phyloP scores from a whole-genome alignment of 2,329 filamentous ascomycete genomes.

The Alternaria rosae region DNA sequence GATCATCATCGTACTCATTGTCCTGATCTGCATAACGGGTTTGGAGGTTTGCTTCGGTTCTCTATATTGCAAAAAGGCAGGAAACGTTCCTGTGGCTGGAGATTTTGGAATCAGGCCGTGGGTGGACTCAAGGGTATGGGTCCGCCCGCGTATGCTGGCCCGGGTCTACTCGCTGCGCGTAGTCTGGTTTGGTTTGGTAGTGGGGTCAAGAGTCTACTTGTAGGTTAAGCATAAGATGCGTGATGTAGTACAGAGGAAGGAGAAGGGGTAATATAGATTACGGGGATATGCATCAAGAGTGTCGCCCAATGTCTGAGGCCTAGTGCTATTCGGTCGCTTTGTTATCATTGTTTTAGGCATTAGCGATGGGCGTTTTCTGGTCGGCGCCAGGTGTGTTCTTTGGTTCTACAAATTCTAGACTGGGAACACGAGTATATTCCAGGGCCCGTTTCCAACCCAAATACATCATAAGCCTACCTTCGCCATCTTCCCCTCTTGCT shows the following conservation, averaged over 20 bases:
- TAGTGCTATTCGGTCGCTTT: background rate
- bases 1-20: slow-evolving; percentile 95
- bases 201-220: slow-evolving; percentile 27
- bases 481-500: too few species aligned
- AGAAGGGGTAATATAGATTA: background rate
- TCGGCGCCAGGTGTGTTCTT: background rate
- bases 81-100: slow-evolving; percentile 9
- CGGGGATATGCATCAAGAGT: background rate
- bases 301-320: too few species aligned
- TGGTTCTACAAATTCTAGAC: background rate
- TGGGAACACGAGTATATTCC: background rate
- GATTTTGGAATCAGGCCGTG: background rate
- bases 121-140: slow-evolving; percentile 19
- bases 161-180: slow-evolving; percentile 36
- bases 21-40: slow-evolving; percentile 89
- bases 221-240: background rate
- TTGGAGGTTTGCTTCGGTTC: slow-evolving; percentile 90
- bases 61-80: slow-evolving; percentile 45
- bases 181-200: slow-evolving; percentile 32
- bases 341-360: background rate
- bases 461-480: too few species aligned
- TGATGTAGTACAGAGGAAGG: background rate
- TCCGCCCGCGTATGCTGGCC: slow-evolving; percentile 33
- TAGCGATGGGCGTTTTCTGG: background rate
- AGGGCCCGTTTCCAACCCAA: too few species aligned